These are phyloP conservation scores for Bolboschoenoplectus hybrid DNA, from an alignment of 202 grass and related monocot species.

Conservation along the genomic window DNA sequence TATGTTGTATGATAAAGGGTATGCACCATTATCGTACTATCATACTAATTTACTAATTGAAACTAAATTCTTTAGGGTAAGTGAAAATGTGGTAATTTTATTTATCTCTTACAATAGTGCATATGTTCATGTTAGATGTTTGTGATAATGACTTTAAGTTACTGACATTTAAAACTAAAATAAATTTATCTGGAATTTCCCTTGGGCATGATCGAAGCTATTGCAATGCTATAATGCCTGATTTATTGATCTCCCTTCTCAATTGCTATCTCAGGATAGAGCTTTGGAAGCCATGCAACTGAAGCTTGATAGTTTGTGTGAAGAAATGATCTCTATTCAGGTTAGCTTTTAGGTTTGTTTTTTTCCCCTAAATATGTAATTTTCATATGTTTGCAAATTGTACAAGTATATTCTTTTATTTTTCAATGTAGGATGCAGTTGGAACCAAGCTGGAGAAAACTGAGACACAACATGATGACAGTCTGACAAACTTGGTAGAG, in stretches of 20 bases:
- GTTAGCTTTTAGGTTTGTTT: slow-evolving; percentile 25
- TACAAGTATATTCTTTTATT: neutral
- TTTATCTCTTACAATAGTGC: neutral
- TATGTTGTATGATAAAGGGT: neutral
- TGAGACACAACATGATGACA: slow-evolving; percentile 38
- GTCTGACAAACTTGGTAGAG: slow-evolving; percentile 48
- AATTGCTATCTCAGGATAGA: slow-evolving; percentile 56
- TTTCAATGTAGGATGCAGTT: slow-evolving; percentile 43
- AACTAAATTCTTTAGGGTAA: neutral
- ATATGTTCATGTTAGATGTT: slow-evolving; percentile 12
- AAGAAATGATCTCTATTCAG: slow-evolving; percentile 67
- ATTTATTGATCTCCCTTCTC: neutral
- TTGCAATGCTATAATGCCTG: neutral
- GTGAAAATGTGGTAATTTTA: neutral
- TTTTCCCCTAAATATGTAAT: slow-evolving; percentile 47
- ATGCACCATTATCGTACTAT: neutral
- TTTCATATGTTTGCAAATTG: slow-evolving; percentile 37
- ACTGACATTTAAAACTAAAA: neutral
- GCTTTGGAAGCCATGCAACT: slow-evolving; percentile 80
- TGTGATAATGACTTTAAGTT: neutral
- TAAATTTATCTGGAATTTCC: neutral
- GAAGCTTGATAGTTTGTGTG: slow-evolving; percentile 75
- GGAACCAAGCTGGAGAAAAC: slow-evolving; percentile 41
- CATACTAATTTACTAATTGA: neutral
- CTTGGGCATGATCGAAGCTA: neutral